Base-by-base conservation (phyloP, 208 protist genomes). In the Angomonas ambiguus region DNA sequence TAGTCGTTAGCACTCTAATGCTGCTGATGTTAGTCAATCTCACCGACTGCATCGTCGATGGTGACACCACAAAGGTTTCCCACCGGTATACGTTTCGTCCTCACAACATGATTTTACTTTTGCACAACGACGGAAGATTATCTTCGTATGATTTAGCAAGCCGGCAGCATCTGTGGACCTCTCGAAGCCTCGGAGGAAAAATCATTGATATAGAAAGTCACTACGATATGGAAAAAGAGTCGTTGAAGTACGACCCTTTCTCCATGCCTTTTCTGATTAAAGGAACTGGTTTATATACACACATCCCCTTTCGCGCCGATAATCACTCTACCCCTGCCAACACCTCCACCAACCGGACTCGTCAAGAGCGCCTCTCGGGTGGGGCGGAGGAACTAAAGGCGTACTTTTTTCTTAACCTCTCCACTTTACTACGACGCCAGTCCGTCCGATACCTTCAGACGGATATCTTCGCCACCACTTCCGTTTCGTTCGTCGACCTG, bases 351-450 rank as follows among this genome's bases (percentile, higher is more conserved):
- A 38, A 49, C 30, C 38, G n/a, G n/a, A 61, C 51, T 41, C 35
- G 13, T 13, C 5, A 41, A 5, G 35, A 41, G 5, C 5, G 35
- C 13, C 5, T 13, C 13, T 41, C 35, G 8, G 35, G 35, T 18
- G 13, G 70, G 24, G 61, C 65, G 5, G 67, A 64, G 6, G 35
- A 31, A 0, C n/a, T 72, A 30, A 73, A 70, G 4, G 69, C 77
- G 16, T 62, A 80, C 33, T 93, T 84, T 58, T 89, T 90, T 58
- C 84, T 85, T 76, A 85, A 88, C 63, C 61, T 93, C 13, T 88
- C 87, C 8, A 79, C 80, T 13, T 62, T 93, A 28, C 72, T 93
- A 58, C 71, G 81, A n/a, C 72, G 79, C 0, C 76, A 78, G 55
- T 64, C 73, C n/a, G 72, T 93, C 2, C 55, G 71, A 25, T 56